Evolutionary conservation across 768 basidiomycete genomes (phyloP).

Genomic region (Kwoniella dendrophila): DNA sequence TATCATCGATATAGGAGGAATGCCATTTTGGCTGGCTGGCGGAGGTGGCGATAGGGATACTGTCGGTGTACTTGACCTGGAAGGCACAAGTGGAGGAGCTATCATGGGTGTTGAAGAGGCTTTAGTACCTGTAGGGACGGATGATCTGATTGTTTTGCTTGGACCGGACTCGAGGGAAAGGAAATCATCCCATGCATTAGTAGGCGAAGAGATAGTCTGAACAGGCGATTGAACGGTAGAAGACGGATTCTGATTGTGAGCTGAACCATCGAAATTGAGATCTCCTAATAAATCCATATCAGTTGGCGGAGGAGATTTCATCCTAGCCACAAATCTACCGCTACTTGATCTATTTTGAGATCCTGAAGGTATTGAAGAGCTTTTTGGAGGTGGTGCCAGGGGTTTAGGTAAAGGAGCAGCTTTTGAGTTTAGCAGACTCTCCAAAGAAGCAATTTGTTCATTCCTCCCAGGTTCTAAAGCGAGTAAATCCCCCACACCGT

Average conservation of each 20-base stretch:
- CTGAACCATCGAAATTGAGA: conserved; percentile 33
- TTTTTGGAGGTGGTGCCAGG: conserved; percentile 46
- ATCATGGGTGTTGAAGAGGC: background rate
- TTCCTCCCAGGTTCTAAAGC: conserved; percentile 27
- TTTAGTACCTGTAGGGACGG: background rate
- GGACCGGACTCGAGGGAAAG: conserved; percentile 10
- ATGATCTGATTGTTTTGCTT: background rate
- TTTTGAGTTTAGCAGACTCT: conserved; percentile 42
- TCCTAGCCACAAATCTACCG: conserved; percentile 34
- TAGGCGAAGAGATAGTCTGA: background rate
- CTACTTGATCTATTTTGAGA: conserved; percentile 6
- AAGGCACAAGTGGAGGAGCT: conserved; percentile 14
- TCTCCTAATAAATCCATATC: conserved; percentile 50
- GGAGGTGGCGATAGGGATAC: conserved; percentile 23
- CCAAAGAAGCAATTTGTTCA: conserved; percentile 43
- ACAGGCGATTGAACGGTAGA: conserved; percentile 6
- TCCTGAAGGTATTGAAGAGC: conserved; percentile 8
- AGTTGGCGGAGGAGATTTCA: conserved; percentile 25
- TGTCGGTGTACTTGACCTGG: conserved; percentile 15
- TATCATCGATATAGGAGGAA: conserved; percentile 22
- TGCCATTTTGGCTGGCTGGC: conserved; percentile 4
- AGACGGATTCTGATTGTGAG: background rate
- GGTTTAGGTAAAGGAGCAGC: conserved; percentile 39
- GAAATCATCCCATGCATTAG: conserved; percentile 35
- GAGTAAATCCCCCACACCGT: conserved; percentile 62